phyloP scores from a whole-genome alignment of 1,284 basidiomycete genomes.

The Schizopora paradoxa region DNA sequence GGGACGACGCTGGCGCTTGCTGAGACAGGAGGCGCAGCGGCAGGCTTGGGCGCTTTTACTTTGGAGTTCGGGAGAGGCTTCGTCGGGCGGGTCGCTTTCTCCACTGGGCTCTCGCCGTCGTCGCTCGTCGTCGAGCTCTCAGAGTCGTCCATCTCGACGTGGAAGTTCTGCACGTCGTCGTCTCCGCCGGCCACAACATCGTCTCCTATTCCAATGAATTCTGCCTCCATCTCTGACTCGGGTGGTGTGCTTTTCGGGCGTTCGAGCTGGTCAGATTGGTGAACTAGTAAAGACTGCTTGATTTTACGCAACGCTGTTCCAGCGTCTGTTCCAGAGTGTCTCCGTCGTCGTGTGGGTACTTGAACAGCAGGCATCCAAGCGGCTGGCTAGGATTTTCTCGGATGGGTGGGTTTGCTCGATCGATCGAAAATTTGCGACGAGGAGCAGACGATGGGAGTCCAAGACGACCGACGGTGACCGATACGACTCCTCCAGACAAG shows the following conservation, averaged over 20 bases:
- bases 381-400: too few species aligned
- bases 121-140: constrained; percentile 9
- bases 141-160: constrained; percentile 15
- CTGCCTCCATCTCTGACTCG: background rate
- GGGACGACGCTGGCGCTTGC: background rate
- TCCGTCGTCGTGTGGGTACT: constrained; percentile 15
- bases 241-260: background rate
- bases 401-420: too few species aligned
- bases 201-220: background rate
- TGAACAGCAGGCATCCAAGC: constrained; percentile 13
- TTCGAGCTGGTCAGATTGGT: constrained; percentile 6
- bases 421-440: too few species aligned
- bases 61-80: constrained; percentile 12
- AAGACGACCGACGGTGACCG: too few species aligned
- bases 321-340: constrained; percentile 15
- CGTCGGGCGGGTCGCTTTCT: constrained; percentile 9
- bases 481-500: too few species aligned
- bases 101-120: constrained; percentile 4
- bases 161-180: constrained; percentile 16
- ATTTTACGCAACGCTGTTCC: constrained; percentile 13
- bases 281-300: constrained; percentile 13
- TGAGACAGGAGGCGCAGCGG: background rate
- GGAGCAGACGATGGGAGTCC: too few species aligned
- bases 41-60: background rate
- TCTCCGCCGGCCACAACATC: constrained; percentile 8